phyloP scores from a whole-genome alignment of 352 stramenopile genomes.

The Sclerospora graminicola region DNA sequence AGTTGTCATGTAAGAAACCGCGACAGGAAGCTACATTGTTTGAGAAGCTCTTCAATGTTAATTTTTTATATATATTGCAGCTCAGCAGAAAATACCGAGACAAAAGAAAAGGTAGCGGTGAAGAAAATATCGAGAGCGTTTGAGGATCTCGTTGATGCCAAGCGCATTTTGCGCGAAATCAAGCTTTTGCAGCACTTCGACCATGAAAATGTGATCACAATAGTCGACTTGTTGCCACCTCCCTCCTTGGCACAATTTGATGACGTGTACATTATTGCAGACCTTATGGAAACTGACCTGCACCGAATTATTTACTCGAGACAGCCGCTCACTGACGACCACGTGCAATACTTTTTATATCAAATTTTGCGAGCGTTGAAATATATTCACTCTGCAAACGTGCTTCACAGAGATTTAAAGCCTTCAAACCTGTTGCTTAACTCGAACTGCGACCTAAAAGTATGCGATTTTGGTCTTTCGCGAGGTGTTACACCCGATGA shows the following conservation, averaged over 20 bases:
- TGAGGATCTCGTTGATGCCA: constrained; percentile 98
- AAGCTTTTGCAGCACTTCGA: constrained; percentile 90
- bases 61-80: constrained; percentile 15
- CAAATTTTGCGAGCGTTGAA: constrained; percentile 94
- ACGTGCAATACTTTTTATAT: constrained; percentile 92
- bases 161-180: constrained; percentile 97
- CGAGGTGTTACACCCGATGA: constrained; percentile 71
- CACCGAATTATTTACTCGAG: constrained; percentile 97
- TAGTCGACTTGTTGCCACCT: constrained; percentile 92
- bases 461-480: constrained; percentile 89
- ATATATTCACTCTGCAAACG: constrained; percentile 90
- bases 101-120: constrained; percentile 78
- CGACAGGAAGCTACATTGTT: not conserved
- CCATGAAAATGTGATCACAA: constrained; percentile 93
- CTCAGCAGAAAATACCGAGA: constrained; percentile 73
- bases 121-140: constrained; percentile 90
- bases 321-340: constrained; percentile 86
- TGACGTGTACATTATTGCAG: constrained; percentile 96
- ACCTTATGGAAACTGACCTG: constrained; percentile 98
- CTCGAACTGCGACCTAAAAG: constrained; percentile 88
- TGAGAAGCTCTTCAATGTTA: not conserved
- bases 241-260: constrained; percentile 90
- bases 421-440: constrained; percentile 96
- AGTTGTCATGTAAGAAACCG: constrained; percentile 83
- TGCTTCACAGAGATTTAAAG: constrained; percentile 96